Base-by-base conservation (phyloP, 495 filamentous ascomycete species). In the Aspergillus mulundensis region DNA sequence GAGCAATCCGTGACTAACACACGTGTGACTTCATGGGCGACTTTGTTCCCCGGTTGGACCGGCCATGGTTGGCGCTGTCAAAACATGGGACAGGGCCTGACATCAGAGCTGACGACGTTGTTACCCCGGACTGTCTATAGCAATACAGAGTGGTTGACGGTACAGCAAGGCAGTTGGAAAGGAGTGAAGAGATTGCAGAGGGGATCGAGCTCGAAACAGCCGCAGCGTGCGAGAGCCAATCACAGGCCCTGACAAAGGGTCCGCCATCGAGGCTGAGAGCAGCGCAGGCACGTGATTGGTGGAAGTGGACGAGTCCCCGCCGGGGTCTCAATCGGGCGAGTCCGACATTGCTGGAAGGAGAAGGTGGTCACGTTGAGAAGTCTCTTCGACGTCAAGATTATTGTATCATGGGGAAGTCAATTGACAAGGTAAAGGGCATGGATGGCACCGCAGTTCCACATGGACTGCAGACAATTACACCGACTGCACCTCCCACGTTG, bases 321-420 rank as follows among this genome's bases (percentile, higher is more conserved):
- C 2, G 32, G 8, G 32, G 32, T 36, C 32, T 36, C 28, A 32
- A 32, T 10, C 52, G 52, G 25, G 28, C n/a, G 11, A 30, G 19
- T 1, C 52, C 41, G 32, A 24, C n/a, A 32, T 46, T 54, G 51
- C 52, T 36, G 25, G 18, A 54, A 54, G 8, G 30, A 45, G 52
- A 54, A 54, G 42, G 52, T 24, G 41, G 42, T 54, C 52, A 25
- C 51, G 28, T 30, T n/a, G n/a, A n/a, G n/a, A n/a, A n/a, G n/a
- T n/a, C n/a, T n/a, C n/a, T n/a, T n/a, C n/a, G n/a, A n/a, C n/a
- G n/a, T n/a, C n/a, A n/a, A n/a, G n/a, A n/a, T n/a, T n/a, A n/a
- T n/a, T n/a, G n/a, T n/a, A n/a, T n/a, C n/a, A n/a, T n/a, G n/a
- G n/a, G n/a, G n/a, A n/a, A n/a, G n/a, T n/a, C n/a, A n/a, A n/a